These are phyloP conservation scores for Citrus australasica DNA, from an alignment of 345 rosid genomes.

Conservation along the genomic window DNA sequence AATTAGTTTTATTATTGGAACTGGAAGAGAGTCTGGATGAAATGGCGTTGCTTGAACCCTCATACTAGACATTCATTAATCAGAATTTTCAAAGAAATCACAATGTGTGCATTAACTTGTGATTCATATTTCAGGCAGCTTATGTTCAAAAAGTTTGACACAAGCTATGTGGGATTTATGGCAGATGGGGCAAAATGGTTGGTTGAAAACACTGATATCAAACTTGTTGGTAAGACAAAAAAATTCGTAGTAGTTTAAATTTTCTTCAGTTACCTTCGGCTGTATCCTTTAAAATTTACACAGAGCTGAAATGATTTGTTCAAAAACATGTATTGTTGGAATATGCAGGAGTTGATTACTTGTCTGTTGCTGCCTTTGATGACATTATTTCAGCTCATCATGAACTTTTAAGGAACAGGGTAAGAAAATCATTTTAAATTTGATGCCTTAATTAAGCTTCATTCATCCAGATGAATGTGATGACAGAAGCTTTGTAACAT, in stretches of 20 bases:
- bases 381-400: constrained; percentile 22
- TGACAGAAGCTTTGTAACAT: neutral
- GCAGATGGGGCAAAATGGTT: constrained; percentile 87
- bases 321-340: constrained; percentile 43
- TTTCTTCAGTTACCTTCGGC: neutral
- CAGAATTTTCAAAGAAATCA: neutral
- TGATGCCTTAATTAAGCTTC: neutral
- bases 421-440: constrained; percentile 2
- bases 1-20: too few relatives aligned
- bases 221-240: constrained; percentile 57
- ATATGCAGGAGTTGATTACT: constrained; percentile 49
- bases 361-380: constrained; percentile 31
- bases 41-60: neutral
- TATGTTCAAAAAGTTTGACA: constrained; percentile 70
- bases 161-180: constrained; percentile 83
- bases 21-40: neutral
- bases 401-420: constrained; percentile 26
- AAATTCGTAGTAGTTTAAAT: neutral
- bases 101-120: neutral
- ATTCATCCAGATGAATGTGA: neutral
- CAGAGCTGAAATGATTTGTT: neutral
- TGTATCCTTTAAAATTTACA: neutral
- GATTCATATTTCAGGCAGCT: constrained; percentile 53
- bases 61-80: neutral
- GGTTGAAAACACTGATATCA: constrained; percentile 86